Conservation (phyloP, 495 filamentous ascomycete species). For the Daldinia bambusicola region DNA sequence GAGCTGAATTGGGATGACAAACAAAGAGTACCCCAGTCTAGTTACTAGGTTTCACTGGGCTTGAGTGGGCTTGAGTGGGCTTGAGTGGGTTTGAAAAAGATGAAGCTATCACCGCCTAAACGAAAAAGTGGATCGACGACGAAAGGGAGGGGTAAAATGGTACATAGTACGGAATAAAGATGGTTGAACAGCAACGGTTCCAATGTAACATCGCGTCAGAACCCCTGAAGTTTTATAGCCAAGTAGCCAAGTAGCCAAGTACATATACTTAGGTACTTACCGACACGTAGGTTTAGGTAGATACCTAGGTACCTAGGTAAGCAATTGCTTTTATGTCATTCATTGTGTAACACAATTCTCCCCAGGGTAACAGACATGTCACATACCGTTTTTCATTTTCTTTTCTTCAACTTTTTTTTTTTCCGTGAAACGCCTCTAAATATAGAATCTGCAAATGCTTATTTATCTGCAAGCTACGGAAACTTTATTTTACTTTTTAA, state of each 20-base stretch:
- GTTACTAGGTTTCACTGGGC: background rate
- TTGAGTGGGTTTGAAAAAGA: too few species aligned
- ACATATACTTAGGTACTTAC: too few species aligned
- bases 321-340: background rate
- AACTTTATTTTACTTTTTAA: background rate
- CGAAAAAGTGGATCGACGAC: background rate
- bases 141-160: slow-evolving; percentile 1
- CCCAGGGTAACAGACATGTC: background rate
- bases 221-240: background rate
- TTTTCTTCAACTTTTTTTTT: background rate
- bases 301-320: background rate
- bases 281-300: too few species aligned
- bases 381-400: background rate
- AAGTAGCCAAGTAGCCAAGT: too few species aligned
- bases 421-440: background rate
- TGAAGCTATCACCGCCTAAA: background rate
- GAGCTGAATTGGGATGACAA: background rate
- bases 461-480: background rate
- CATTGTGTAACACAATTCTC: background rate
- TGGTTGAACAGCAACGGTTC: background rate
- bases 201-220: background rate
- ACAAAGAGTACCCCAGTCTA: too few species aligned
- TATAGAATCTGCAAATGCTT: background rate
- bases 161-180: too few species aligned
- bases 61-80: too few species aligned